Percentiles rank a stretch among this genome's conserved stretches.
phyloP scores from a whole-genome alignment of 371 early-diverging fungal species.

The Mortierella sp. region DNA sequence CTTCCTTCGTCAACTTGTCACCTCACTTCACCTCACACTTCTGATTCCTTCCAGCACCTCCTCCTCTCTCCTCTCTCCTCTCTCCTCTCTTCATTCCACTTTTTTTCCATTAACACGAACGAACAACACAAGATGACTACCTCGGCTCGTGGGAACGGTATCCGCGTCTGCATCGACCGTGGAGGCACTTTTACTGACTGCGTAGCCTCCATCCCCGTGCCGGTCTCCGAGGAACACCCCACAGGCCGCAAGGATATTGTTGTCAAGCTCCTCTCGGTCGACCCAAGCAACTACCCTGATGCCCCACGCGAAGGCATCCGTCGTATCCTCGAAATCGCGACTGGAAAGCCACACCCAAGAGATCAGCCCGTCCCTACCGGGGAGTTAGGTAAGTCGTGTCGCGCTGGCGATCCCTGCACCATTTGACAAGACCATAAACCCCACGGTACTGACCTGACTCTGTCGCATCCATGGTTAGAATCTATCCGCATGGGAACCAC shows the following conservation, averaged over 20 bases:
- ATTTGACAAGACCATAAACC: not conserved
- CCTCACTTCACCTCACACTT: not conserved
- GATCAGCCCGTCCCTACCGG: conserved; percentile 80
- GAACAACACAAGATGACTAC: conserved; percentile 6
- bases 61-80: not conserved
- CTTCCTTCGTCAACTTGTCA: conserved; percentile 5
- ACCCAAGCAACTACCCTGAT: conserved; percentile 92
- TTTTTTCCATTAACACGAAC: not conserved
- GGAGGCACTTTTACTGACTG: conserved; percentile 94
- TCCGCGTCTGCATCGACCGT: conserved; percentile 81
- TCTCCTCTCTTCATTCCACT: not conserved
- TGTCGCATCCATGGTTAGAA: conserved; percentile 52
- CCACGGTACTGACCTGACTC: too few species aligned
- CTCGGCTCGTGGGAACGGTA: conserved; percentile 17
- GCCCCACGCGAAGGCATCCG: conserved; percentile 96
- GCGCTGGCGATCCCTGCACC: not conserved
- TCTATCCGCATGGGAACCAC: conserved; percentile 97
- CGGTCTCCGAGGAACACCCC: conserved; percentile 61
- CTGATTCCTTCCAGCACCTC: conserved; percentile 3
- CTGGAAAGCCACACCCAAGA: conserved; percentile 77
- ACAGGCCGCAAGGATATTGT: conserved; percentile 60
- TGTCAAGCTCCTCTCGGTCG: conserved; percentile 91
- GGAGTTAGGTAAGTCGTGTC: conserved; percentile 63
- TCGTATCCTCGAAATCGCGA: conserved; percentile 86
- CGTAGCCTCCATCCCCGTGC: conserved; percentile 71